Base-by-base conservation (phyloP, 345 rosid genomes). In the Capsella bursapastoris region DNA sequence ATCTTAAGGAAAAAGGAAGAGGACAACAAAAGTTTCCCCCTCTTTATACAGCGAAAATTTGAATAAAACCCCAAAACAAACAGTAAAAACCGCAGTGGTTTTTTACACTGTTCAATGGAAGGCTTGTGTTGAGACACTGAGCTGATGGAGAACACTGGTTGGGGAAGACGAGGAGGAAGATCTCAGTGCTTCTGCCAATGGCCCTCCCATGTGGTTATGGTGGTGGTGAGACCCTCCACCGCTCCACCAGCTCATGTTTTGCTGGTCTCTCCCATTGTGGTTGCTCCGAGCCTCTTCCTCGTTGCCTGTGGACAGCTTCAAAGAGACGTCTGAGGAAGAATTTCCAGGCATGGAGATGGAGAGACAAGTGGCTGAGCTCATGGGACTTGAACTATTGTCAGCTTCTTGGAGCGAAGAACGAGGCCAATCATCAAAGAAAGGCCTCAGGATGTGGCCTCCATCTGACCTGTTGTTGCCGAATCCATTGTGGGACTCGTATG, bases 401-500 rank as follows among this genome's bases (percentile, higher is more conserved):
- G 87, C 27, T 25, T 88, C 90, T 29, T 63, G 68, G 0, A 63
- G 68, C 6, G 68, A 63, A 38, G 80, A 57, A 38, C 95, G 75
- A 1, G 98, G 97, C 97, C 96, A 94, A 65, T 94, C 97, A 51
- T 94, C 90, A 37, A 94, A 92, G 71, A 94, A 94, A 59, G 76
- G 97, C 76, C 99, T 75, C 70, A 94, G 70, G 37, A 87, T 80
- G 16, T 81, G 97, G 29, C 90, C 96, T 29, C 76, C 76, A 22
- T 87, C 87, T 18, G 86, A 67, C 62, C 82, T 80, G 63, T 72
- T 63, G 60, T 57, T 52, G 28, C 37, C 60, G 34, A 64, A 84
- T 38, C 75, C 89, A 32, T 43, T 79, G 53, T 68, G 89, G 49
- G 83, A 67, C 40, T 77, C 86, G 45, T 80, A 77, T 7, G 81